These are phyloP conservation scores for Lachnellula subtilissima DNA, from an alignment of 2,329 filamentous ascomycete genomes.

Conservation along the genomic window DNA sequence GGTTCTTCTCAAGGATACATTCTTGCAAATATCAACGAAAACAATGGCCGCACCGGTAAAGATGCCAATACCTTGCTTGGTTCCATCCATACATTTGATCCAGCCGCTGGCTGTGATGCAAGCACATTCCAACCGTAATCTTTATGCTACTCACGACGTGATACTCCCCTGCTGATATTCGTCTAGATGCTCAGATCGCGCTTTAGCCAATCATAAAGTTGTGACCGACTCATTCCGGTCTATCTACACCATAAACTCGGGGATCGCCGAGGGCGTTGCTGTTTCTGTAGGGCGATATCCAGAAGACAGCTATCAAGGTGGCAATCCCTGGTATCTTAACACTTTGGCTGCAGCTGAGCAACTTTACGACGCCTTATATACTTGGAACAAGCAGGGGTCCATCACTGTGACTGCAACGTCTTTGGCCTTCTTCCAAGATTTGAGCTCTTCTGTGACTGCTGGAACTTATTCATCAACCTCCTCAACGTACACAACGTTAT, in stretches of 20 bases:
- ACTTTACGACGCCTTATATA: slow-evolving; percentile 69
- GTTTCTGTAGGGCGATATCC: slow-evolving; percentile 63
- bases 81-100: slow-evolving; percentile 67
- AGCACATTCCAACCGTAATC: slow-evolving; percentile 68
- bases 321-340: slow-evolving; percentile 77
- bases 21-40: slow-evolving; percentile 62
- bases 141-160: background rate
- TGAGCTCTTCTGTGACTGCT: slow-evolving; percentile 50
- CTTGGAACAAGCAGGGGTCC: slow-evolving; percentile 60
- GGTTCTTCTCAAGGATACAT: slow-evolving; percentile 51
- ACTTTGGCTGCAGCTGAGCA: slow-evolving; percentile 76
- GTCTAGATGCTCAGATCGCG: slow-evolving; percentile 35
- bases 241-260: slow-evolving; percentile 65
- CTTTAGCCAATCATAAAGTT: slow-evolving; percentile 71
- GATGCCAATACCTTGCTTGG: slow-evolving; percentile 67
- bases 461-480: slow-evolving; percentile 62
- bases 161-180: background rate
- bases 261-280: slow-evolving; percentile 54
- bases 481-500: slow-evolving; percentile 56
- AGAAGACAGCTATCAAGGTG: slow-evolving; percentile 70
- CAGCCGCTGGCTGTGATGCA: slow-evolving; percentile 60
- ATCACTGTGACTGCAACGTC: slow-evolving; percentile 62
- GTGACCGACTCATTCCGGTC: slow-evolving; percentile 71
- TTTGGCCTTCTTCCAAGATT: slow-evolving; percentile 65
- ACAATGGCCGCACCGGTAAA: slow-evolving; percentile 59